Base-by-base conservation (phyloP, 2,329 filamentous ascomycete species). In the Calcarisporium arbuscula region DNA sequence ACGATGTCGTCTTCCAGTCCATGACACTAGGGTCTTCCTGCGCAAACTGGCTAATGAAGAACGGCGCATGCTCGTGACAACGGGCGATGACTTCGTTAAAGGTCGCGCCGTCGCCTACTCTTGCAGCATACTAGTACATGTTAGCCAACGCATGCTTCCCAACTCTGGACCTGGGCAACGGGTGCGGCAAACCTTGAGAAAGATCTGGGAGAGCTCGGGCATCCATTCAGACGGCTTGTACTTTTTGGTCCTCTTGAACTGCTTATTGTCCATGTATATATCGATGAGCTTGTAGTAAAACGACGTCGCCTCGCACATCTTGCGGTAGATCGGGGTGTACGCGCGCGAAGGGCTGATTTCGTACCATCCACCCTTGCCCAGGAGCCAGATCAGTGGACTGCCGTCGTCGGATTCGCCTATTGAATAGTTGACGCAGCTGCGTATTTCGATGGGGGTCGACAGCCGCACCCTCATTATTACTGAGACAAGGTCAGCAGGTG, bases 211-310 rank as follows among this genome's bases (percentile, higher is more conserved):
- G 6, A 61, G 43, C 9, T 55, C 47, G 9, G 53, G 49, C 33
- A 50, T 43, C 5, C 28, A 60, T 27, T 17, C 57, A 42, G 38
- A 57, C 44, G 32, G 60, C 34, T 36, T 55, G 33, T 35, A 34
- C 30, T 48, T 53, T 35, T 49, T 52, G 5, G 51, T 44, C 12
- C 50, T 53, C 25, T 53, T 59, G 4, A 50, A 47, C 17, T 52
- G 42, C 18, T 50, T 53, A 5, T 43, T 52, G 9, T 50, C 43
- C 23, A 50, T 57, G 47, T 82, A 80, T 8, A 73, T 65, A 34
- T 77, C 73, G 26, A 75, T 61, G 4, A 84, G 53, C 34, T 68
- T 70, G 52, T 83, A 84, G 45, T 85, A 73, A 15, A 85, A 58
- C 8, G 68, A 64, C 10, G 83, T 72, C 2, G 76, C 80, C 51